These are phyloP conservation scores for Orbilia javanica DNA, from an alignment of 2,329 filamentous ascomycete species.

Conservation along the genomic window DNA sequence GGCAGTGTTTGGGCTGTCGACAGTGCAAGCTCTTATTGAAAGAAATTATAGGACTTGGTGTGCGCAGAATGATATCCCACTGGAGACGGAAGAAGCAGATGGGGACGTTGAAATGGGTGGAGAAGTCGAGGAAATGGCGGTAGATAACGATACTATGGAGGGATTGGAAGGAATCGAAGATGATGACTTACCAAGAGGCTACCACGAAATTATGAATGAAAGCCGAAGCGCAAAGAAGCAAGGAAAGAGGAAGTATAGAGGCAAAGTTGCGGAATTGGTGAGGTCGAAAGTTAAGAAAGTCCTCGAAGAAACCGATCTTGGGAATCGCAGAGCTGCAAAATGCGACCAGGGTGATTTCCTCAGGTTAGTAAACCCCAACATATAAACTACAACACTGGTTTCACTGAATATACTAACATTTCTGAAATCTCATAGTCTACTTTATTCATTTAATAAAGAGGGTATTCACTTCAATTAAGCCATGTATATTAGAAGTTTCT, in stretches of 20 bases:
- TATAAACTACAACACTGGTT: constrained; percentile 11
- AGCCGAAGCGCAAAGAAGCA: constrained; percentile 64
- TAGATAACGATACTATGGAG: constrained; percentile 68
- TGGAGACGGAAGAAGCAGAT: constrained; percentile 64
- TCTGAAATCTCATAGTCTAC: constrained; percentile 64
- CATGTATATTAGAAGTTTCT: constrained; percentile 6
- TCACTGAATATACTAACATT: constrained; percentile 13
- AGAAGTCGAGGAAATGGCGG: constrained; percentile 33
- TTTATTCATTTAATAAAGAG: constrained; percentile 84
- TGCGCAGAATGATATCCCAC: constrained; percentile 78
- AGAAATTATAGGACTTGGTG: constrained; percentile 92
- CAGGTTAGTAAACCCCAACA: constrained; percentile 48
- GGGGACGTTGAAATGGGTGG: constrained; percentile 55
- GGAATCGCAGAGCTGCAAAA: constrained; percentile 83
- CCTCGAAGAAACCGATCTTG: constrained; percentile 81
- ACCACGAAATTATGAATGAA: constrained; percentile 67
- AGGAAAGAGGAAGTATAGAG: constrained; percentile 75
- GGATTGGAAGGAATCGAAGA: constrained; percentile 70
- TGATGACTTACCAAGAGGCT: constrained; percentile 65
- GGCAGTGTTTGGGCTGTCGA: constrained; percentile 80
- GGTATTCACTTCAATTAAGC: constrained; percentile 81
- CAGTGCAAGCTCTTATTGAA: constrained; percentile 85
- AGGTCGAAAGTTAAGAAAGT: constrained; percentile 87
- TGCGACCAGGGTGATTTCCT: constrained; percentile 95
- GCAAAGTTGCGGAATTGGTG: constrained; percentile 84